Evolutionary conservation across 2,329 filamentous ascomycete genomes (phyloP), one percentile per base, ranked within the genome.

Genomic region (Alternaria consortialis): DNA sequence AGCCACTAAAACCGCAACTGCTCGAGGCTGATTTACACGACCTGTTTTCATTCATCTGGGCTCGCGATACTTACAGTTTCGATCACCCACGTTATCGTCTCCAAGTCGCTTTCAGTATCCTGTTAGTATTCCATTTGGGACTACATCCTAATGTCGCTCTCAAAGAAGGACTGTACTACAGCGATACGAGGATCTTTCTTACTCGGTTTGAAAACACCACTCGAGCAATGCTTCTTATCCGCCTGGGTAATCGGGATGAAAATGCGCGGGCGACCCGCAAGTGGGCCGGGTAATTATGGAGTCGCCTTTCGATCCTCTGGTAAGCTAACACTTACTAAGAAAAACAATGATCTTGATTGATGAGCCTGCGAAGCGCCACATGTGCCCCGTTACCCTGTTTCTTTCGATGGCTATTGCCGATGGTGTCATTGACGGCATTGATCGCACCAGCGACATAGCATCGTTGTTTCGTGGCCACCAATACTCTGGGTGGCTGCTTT

Each of bases 1-100:
- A 53, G 50, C 50, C 36, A 53, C 37, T 53, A 23, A 53, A 53
- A 23, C 37, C 25, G 37, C 25, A 53, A 42, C 27, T 53, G 4
- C 37, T 42, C 29, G 37, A 53, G 29, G 37, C 25, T 53, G n/a
- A 39, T 27, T 8, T 53, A 32, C 36, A 53, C 37, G 23, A 53
- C 7, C 27, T 42, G 6, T 42, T 53, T 15, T 53, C 25, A 42
- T 53, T 42, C 37, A 53, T 53, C 7, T 53, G 25, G 50, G 50
- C 50, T 42, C 50, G 50, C 25, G 50, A 53, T 42, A 39, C 50
- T 13, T n/a, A 53, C 11, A 42, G 37, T 29, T 53, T 7, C 37
- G 25, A 53, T 3, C 37, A 53, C n/a, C 50, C 37, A 42, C 50
- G 50, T 53, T 53, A 53, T 53, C 25, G 37, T n/a, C 36, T 53